A percentile compares a stretch with the other conserved stretches of the same genome.
Evolutionary conservation across 768 basidiomycete genomes (phyloP).

Genomic region (Podaxis pistillaris): DNA sequence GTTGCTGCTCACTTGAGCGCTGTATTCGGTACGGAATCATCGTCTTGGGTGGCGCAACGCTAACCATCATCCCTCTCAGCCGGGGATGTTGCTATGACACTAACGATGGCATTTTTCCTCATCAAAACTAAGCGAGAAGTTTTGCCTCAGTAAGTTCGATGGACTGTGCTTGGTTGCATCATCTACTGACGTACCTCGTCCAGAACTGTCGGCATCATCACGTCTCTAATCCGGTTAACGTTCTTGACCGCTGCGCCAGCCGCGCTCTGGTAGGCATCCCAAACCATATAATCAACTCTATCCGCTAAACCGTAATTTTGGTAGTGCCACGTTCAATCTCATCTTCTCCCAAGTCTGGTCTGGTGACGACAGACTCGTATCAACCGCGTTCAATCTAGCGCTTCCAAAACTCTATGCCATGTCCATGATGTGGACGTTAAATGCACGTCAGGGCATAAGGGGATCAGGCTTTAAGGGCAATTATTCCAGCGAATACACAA

Average conservation of each 20-base stretch:
- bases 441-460: conserved; percentile 27
- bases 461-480: conserved; percentile 12
- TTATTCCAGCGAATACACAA: conserved; percentile 13
- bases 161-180: not conserved
- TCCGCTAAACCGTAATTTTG: not conserved
- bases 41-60: no score
- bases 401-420: conserved; percentile 34
- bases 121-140: conserved; percentile 26
- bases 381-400: conserved; percentile 28
- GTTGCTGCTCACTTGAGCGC: conserved; percentile 7
- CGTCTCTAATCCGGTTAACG: conserved; percentile 28
- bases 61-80: conserved; percentile 17
- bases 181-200: not conserved
- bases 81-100: conserved; percentile 28
- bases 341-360: conserved; percentile 30
- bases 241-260: conserved; percentile 32
- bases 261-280: conserved; percentile 27
- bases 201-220: conserved; percentile 28
- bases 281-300: not conserved
- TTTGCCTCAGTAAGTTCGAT: conserved; percentile 24
- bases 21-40: not conserved
- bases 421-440: conserved; percentile 38
- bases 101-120: conserved; percentile 28
- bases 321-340: conserved; percentile 33
- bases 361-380: conserved; percentile 23